A percentile compares a stretch with the other conserved stretches of the same genome.
phyloP scores from a whole-genome alignment of 2,329 filamentous ascomycete genomes.

The Nannizziopsis arthrosporioides region DNA sequence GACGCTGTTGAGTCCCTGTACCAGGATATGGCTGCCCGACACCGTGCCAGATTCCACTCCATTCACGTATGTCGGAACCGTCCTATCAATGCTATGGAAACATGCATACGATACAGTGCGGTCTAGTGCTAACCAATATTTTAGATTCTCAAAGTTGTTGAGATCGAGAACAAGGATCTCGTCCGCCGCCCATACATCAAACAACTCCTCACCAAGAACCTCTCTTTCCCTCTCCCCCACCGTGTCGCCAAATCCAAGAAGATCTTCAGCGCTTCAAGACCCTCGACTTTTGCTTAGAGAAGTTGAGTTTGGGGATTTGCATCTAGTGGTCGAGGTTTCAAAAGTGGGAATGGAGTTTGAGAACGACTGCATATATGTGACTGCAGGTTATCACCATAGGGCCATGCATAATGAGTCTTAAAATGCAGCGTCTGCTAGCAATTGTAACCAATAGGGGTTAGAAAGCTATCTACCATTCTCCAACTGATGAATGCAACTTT shows the following conservation, averaged over 20 bases:
- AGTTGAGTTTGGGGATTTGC: conserved; percentile 10
- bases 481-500: conserved; percentile 6
- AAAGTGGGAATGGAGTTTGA: conserved; percentile 11
- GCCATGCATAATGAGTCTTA: conserved; percentile 12
- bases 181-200: conserved; percentile 99
- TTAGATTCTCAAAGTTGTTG: conserved; percentile 95
- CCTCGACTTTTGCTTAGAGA: conserved; percentile 93
- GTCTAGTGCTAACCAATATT: conserved; percentile 10
- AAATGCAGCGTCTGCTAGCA: conserved; percentile 7
- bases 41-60: conserved; percentile 94
- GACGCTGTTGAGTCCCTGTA: conserved; percentile 95
- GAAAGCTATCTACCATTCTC: conserved; percentile 9
- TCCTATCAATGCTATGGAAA: too few relatives aligned
- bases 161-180: conserved; percentile 87
- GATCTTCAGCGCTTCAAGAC: conserved; percentile 85
- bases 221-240: conserved; percentile 98
- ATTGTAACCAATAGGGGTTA: conserved; percentile 11
- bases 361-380: conserved; percentile 10
- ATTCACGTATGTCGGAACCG: conserved; percentile 68
- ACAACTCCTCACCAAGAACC: conserved; percentile 88
- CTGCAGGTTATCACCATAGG: conserved; percentile 6
- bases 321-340: conserved; percentile 9
- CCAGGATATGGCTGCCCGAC: conserved; percentile 98
- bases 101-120: too few relatives aligned
- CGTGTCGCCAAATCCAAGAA: conserved; percentile 83